Evolutionary conservation across 1,284 basidiomycete species (phyloP).

Genomic region (Tranzscheliella williamsii): DNA sequence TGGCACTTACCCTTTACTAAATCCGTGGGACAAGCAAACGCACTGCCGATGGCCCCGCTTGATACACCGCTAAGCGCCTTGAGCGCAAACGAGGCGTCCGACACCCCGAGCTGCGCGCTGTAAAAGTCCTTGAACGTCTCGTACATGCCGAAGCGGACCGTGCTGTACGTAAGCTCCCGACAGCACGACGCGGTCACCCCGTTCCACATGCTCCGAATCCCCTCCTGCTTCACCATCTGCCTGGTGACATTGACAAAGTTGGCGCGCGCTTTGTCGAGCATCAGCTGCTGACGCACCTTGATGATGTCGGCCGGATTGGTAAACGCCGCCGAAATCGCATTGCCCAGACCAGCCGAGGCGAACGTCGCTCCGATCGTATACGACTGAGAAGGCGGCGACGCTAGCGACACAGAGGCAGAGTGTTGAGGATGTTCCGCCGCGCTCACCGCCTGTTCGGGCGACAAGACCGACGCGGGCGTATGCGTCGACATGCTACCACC

Average conservation of each 20-base stretch:
- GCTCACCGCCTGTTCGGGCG: slow-evolving; percentile 26
- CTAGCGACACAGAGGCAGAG: slow-evolving; percentile 3
- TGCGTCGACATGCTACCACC: no score
- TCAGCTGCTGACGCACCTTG: slow-evolving; percentile 51
- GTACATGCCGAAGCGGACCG: slow-evolving; percentile 47
- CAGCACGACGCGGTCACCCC: slow-evolving; percentile 45
- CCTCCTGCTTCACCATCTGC: slow-evolving; percentile 34
- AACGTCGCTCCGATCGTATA: slow-evolving; percentile 38
- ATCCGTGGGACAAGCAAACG: slow-evolving; percentile 46
- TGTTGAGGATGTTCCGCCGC: slow-evolving; percentile 24
- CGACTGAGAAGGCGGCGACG: slow-evolving; percentile 2
- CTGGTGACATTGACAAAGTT: slow-evolving; percentile 28
- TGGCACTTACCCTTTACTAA: slow-evolving; percentile 40
- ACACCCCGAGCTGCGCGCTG: slow-evolving; percentile 6
- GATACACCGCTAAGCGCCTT: slow-evolving; percentile 46
- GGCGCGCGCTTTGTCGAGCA: slow-evolving; percentile 19
- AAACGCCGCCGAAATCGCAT: slow-evolving; percentile 39
- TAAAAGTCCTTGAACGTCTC: slow-evolving; percentile 47
- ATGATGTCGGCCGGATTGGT: slow-evolving; percentile 50
- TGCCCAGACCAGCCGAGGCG: slow-evolving; percentile 40
- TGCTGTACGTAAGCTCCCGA: slow-evolving; percentile 46
- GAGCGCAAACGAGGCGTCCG: slow-evolving; percentile 32
- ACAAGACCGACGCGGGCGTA: slow-evolving; percentile 6
- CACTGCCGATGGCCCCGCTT: slow-evolving; percentile 43
- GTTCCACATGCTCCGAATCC: slow-evolving; percentile 32